Evolutionary conservation across 2,329 filamentous ascomycete species (phyloP).

Genomic region (Laburnicola sp.): DNA sequence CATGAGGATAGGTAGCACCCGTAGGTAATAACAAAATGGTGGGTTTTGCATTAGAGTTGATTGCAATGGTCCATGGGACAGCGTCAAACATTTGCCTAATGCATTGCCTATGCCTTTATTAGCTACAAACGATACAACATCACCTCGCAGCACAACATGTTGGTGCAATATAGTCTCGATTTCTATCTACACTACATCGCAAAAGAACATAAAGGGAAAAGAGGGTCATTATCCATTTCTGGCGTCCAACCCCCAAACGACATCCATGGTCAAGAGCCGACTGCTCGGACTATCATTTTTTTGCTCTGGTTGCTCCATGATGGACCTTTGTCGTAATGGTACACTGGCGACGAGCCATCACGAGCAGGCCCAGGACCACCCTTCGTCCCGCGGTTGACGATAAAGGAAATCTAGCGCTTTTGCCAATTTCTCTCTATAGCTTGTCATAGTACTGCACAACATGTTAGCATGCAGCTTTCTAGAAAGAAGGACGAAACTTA

Average conservation of each 20-base stretch:
- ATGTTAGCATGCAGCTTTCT: conserved; percentile 46
- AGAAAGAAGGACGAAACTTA: conserved; percentile 59
- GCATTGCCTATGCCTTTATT: too few relatives aligned
- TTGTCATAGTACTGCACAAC: conserved; percentile 90
- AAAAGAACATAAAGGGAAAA: conserved; percentile 40
- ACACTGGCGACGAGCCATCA: conserved; percentile 39
- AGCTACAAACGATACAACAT: not conserved
- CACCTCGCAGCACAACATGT: not conserved
- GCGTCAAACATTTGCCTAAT: too few relatives aligned
- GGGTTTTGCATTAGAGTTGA: too few relatives aligned
- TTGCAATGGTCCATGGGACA: too few relatives aligned
- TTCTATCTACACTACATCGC: conserved; percentile 41
- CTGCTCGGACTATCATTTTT: conserved; percentile 45
- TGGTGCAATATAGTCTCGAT: conserved; percentile 38
- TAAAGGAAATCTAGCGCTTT: conserved; percentile 51
- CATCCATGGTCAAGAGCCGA: conserved; percentile 33
- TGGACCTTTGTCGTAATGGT: conserved; percentile 33
- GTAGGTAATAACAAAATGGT: too few relatives aligned
- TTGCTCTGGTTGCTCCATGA: conserved; percentile 37
- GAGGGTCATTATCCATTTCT: conserved; percentile 41
- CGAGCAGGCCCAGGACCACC: conserved; percentile 42
- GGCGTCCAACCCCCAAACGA: conserved; percentile 32
- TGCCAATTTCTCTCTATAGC: conserved; percentile 69
- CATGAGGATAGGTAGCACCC: too few relatives aligned
- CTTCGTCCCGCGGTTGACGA: conserved; percentile 36